Base-by-base conservation (phyloP, 2,329 filamentous ascomycete genomes). In the Venturia effusa region DNA sequence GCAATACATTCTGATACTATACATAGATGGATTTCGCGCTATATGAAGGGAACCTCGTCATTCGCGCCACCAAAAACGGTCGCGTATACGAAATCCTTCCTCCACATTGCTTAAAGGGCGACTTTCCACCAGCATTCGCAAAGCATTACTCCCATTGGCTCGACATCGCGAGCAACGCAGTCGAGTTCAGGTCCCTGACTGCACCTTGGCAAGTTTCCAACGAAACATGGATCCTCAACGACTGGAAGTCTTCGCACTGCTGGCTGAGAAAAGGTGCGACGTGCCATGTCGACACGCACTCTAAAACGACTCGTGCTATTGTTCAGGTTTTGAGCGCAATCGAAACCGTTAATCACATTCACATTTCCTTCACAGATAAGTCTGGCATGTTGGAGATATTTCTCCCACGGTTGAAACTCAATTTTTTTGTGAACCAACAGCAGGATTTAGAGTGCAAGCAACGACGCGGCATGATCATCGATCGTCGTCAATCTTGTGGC, bases 131-230 rank as follows among this genome's bases (percentile, higher is more conserved):
- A 0, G 69, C 75, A 0, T 73, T 89, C 0, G 66, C 85, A 0
- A 70, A 81, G 0, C 72, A 78, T 7, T 87, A 82, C 61, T 74
- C 81, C 0, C 85, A 89, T 66, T 88, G 85, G 84, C 73, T 88
- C 4, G 75, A 88, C 51, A 15, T 85, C 0, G 59, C 65, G 1
- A 73, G 72, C 1, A 74, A 75, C 2, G 61, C 72, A 0, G 61
- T 89, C 0, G 51, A 57, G 8, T 57, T 57, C 17, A 10, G 51
- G 34, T 17, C 27, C 5, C 27, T 57, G 8, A 24, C 10, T 11
- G 30, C 30, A 2, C 27, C 30, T 11, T 57, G 51, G 51, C 6
- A 22, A n/a, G 11, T 7, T 24, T 13, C 6, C 2, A 22, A 57
- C 4, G 11, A 57, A 6, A 57, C n/a, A 8, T 57, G 51, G 51